Evolutionary conservation across 352 stramenopile genomes (phyloP).

Genomic region (Phytopythium cucurbitacearum): DNA sequence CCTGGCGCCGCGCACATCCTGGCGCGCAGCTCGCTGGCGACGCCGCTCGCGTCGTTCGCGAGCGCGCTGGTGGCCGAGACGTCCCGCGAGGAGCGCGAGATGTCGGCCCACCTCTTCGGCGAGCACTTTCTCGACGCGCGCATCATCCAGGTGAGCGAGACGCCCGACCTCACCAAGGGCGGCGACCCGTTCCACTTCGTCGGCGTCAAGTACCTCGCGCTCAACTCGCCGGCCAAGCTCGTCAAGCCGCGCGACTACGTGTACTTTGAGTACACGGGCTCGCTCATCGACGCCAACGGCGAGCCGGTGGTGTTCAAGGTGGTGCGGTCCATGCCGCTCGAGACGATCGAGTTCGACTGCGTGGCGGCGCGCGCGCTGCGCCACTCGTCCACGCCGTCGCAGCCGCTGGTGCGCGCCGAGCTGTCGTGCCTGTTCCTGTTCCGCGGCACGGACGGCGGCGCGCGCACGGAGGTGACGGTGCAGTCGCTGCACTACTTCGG

Average conservation of each 20-base stretch:
- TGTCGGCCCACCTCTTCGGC: slow-evolving; percentile 39
- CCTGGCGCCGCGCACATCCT: slow-evolving; percentile 23
- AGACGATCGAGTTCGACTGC: slow-evolving; percentile 20
- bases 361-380: slow-evolving; percentile 8
- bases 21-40: slow-evolving; percentile 23
- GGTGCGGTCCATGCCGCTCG: slow-evolving; percentile 28
- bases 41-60: slow-evolving; percentile 32
- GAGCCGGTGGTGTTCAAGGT: slow-evolving; percentile 24
- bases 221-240: slow-evolving; percentile 21
- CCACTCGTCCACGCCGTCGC: too few species aligned
- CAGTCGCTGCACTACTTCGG: slow-evolving; percentile 23
- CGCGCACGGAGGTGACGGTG: slow-evolving; percentile 19
- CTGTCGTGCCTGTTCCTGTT: slow-evolving; percentile 24
- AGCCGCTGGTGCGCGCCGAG: slow-evolving; percentile 18
- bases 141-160: slow-evolving; percentile 33
- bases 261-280: slow-evolving; percentile 38
- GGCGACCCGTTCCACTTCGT: slow-evolving; percentile 43
- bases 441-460: slow-evolving; percentile 14
- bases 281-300: slow-evolving; percentile 22
- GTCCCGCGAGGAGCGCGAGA: slow-evolving; percentile 28
- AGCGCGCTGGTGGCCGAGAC: slow-evolving; percentile 28
- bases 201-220: slow-evolving; percentile 38
- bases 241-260: slow-evolving; percentile 32
- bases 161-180: slow-evolving; percentile 2
- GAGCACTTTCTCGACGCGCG: slow-evolving; percentile 39